These are phyloP conservation scores for Pseudotsuga menziesii DNA, from an alignment of 75 land plant genomes.

Conservation along the genomic window DNA sequence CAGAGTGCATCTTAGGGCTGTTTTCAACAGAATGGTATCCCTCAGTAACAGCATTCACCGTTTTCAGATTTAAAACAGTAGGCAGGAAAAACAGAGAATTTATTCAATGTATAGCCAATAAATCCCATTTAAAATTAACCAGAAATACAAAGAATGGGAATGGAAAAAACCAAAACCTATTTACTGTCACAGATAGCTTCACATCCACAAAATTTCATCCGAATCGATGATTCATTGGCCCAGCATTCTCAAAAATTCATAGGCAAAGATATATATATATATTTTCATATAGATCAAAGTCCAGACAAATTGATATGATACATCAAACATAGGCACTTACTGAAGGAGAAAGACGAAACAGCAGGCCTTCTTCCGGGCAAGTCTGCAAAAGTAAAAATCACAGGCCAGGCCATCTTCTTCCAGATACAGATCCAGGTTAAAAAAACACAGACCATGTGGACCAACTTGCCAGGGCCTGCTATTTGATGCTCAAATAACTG, in stretches of 20 bases:
- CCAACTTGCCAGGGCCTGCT: neutral
- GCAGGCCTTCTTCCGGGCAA: neutral
- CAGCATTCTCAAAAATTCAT: neutral
- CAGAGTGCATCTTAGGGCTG: too few species aligned
- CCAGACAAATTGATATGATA: constrained; percentile 11
- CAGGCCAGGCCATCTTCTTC: too few species aligned
- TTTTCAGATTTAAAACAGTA: too few species aligned
- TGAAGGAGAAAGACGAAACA: neutral
- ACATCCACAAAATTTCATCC: neutral
- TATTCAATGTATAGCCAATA: too few species aligned
- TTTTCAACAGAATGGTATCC: too few species aligned
- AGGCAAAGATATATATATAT: neutral
- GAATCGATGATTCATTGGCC: constrained; percentile 1
- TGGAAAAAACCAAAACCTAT: too few species aligned
- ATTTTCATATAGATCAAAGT: neutral
- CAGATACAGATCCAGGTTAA: neutral
- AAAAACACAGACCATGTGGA: neutral
- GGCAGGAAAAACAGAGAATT: too few species aligned
- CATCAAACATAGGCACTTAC: constrained; percentile 9
- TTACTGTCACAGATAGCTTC: too few species aligned
- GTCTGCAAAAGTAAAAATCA: neutral
- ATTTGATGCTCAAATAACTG: neutral
- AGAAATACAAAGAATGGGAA: too few species aligned
- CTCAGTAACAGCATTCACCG: too few species aligned
- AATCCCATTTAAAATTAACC: too few species aligned